Conservation (phyloP, 306 rosid species). For the Vigna trinervia region DNA sequence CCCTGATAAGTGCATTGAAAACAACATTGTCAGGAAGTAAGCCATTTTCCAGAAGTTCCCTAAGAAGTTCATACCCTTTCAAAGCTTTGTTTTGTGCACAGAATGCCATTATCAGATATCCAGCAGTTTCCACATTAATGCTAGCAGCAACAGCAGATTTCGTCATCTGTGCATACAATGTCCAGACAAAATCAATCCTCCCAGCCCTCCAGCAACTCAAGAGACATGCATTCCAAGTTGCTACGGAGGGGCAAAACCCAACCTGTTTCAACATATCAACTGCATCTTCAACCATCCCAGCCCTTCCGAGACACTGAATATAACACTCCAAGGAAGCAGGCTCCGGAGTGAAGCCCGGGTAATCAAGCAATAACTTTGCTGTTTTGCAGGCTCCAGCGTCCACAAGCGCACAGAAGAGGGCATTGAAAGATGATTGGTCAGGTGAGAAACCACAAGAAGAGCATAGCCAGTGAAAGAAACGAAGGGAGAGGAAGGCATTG, state of each 20-base stretch:
- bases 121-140: constrained; percentile 64
- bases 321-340: constrained; percentile 63
- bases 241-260: constrained; percentile 56
- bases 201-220: constrained; percentile 56
- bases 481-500: constrained; percentile 65
- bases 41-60: constrained; percentile 66
- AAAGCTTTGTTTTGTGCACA: constrained; percentile 57
- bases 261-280: constrained; percentile 52
- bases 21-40: constrained; percentile 53
- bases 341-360: constrained; percentile 54
- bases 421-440: constrained; percentile 53
- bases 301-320: constrained; percentile 53
- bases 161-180: constrained; percentile 65
- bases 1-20: constrained; percentile 63
- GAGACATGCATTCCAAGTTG: constrained; percentile 69
- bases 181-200: constrained; percentile 73
- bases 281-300: constrained; percentile 69
- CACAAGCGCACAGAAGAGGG: constrained; percentile 62
- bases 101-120: constrained; percentile 63
- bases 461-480: constrained; percentile 75
- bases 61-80: constrained; percentile 68
- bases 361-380: constrained; percentile 60
- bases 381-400: constrained; percentile 66
- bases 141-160: constrained; percentile 57
- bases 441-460: constrained; percentile 59